Base-by-base conservation (phyloP, 352 stramenopile genomes). In the Thalassiosira ordinaria region DNA sequence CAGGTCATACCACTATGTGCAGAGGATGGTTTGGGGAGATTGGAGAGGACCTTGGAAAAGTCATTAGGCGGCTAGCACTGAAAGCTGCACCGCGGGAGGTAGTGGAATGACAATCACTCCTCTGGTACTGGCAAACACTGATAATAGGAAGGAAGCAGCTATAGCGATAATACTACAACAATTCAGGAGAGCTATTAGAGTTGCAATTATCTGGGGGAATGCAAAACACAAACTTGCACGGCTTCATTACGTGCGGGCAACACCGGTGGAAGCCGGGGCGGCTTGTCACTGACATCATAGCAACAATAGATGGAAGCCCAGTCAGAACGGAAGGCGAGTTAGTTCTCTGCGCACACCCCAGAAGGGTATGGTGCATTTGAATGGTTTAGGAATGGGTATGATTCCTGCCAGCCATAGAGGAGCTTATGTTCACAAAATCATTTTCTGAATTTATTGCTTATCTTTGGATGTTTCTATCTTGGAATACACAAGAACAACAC, bases 261-360 rank as follows among this genome's bases (percentile, higher is more conserved):
- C 37, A 14, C 7, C 37, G 14, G 14, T 14, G 37, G 37, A 46
- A 46, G 37, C 37, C 7, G 14, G 7, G 14, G 37, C 37, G 14
- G 37, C 37, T 14, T 46, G 37, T 46, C 37, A 7, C 37, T 14
- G 37, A 7, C 37, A 46, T 14, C 37, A 46, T 14, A 46, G 14
- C 37, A 46, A 46, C 37, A 46, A 46, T 14, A 46, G 37, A 46
- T 46, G 37, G 37, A 46, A 46, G 18, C 47, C 47, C 20, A 56
- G 20, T 16, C 47, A 56, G 20, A 56, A 56, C 9, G n/a, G 18
- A 56, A 26, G 35, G n/a, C n/a, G n/a, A n/a, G n/a, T n/a, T n/a
- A n/a, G n/a, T n/a, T n/a, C n/a, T n/a, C n/a, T n/a, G n/a, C n/a
- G n/a, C n/a, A n/a, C n/a, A n/a, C n/a, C n/a, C n/a, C n/a, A n/a